Evolutionary conservation across 768 basidiomycete genomes (phyloP), one percentile per base, ranked within the genome.

Genomic region (Hygrophorus russula): DNA sequence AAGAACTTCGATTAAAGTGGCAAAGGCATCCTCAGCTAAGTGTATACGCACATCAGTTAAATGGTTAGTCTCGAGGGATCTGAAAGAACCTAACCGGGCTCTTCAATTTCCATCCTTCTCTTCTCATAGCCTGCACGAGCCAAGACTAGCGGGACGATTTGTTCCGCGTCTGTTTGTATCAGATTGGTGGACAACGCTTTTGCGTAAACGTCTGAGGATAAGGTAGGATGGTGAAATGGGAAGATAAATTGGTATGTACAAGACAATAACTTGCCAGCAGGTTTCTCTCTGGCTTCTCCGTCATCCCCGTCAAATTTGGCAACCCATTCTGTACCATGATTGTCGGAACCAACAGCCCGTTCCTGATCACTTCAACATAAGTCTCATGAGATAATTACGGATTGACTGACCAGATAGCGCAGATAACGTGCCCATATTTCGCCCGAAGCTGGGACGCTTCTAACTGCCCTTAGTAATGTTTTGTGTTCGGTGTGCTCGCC

Each of bases 391-490:
- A 7, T 3, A 27, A 28, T 17, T 41, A 33, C 37, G 13, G 29
- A 42, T 14, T 11, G 17, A 54, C 72, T 49, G 43, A 84, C 88
- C 60, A 84, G 53, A 49, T 74, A 73, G 31, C 83, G 77, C 10
- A 91, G 76, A 56, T 85, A 86, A 33, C 78, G 69, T 4, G 84
- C 79, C 81, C 83, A 86, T 12, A 87, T 63, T 52, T 85, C 82
- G 14, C 88, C 88, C 28, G 73, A 84, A 13, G 68, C 73, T 32
- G 88, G 86, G 0, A 80, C 76, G 53, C 87, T 88, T 45, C 83
- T 71, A 8, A 75, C 56, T 9, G 85, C 86, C 33, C 86, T 67
- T 46, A 60, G 63, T 20, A 75, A 66, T 12, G 67, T 56, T n/a
- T 53, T 51, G 24, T 65, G 47, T 50, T 80, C 68, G 8, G 56